A percentile compares a stretch with the other conserved stretches of the same genome.
These are phyloP conservation scores for Spinellus fusiger DNA, from an alignment of 192 early-diverging fungal genomes.

Conservation along the genomic window DNA sequence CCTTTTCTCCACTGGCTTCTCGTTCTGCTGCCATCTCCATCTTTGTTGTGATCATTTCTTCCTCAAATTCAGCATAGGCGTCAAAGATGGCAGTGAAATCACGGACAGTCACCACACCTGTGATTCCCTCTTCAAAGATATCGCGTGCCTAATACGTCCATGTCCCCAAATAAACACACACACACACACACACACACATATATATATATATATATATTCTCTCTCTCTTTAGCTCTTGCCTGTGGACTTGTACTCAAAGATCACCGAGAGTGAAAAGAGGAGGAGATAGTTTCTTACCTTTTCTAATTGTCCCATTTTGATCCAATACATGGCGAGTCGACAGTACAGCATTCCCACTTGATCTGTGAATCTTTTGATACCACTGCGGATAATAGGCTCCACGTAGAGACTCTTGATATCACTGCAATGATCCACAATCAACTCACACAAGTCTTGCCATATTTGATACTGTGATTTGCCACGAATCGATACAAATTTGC, in stretches of 20 bases:
- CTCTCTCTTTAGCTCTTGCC: no score
- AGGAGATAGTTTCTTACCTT: constrained; percentile 32
- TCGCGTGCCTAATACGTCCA: constrained; percentile 71
- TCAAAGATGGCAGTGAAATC: constrained; percentile 97
- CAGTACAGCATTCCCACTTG: constrained; percentile 89
- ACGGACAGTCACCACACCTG: constrained; percentile 69
- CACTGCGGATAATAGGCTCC: constrained; percentile 78
- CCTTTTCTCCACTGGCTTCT: constrained; percentile 36
- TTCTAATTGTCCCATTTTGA: constrained; percentile 71
- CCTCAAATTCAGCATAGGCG: constrained; percentile 90
- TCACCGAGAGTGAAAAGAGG: background rate
- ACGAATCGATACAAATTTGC: constrained; percentile 57
- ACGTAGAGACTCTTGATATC: constrained; percentile 64
- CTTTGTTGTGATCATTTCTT: constrained; percentile 63
- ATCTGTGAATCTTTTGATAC: constrained; percentile 75
- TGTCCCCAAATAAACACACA: no score
- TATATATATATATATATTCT: no score
- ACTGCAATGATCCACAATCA: constrained; percentile 70
- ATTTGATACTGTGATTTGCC: constrained; percentile 69
- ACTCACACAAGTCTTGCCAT: constrained; percentile 81
- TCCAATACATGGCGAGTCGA: constrained; percentile 75
- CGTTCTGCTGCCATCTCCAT: constrained; percentile 64
- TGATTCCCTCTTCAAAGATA: constrained; percentile 90
- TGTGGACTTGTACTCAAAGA: no score
- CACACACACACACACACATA: no score